phyloP scores from a whole-genome alignment of 768 basidiomycete genomes.

The Rossbeevera mucosa region DNA sequence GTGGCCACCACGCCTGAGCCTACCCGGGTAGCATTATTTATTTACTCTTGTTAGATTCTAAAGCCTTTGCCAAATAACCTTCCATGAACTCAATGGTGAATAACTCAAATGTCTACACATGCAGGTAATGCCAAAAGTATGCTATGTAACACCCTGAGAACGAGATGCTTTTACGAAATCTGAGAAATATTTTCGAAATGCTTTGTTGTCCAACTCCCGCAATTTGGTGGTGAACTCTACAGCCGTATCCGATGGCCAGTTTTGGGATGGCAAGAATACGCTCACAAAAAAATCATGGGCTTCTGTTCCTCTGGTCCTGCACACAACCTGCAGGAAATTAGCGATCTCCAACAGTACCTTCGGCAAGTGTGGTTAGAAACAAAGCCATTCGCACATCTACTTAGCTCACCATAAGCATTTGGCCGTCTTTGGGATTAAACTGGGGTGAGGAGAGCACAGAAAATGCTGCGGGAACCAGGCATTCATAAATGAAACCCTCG shows the following conservation, averaged over 20 bases:
- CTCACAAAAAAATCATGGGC: conserved; percentile 74
- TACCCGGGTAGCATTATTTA: conserved; percentile 17
- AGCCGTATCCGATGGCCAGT: conserved; percentile 77
- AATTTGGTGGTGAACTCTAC: conserved; percentile 75
- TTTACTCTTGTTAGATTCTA: conserved; percentile 32
- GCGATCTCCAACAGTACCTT: conserved; percentile 91
- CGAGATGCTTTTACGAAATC: conserved; percentile 78
- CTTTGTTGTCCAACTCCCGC: conserved; percentile 67
- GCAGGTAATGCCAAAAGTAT: conserved; percentile 8
- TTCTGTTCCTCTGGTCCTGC: conserved; percentile 75
- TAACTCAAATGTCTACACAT: background rate
- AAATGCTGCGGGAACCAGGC: conserved; percentile 78
- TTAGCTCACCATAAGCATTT: conserved; percentile 68
- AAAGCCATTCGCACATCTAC: background rate
- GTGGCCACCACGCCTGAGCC: background rate
- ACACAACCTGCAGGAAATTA: conserved; percentile 73
- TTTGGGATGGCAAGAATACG: conserved; percentile 82
- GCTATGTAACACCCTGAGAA: conserved; percentile 47
- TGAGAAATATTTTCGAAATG: conserved; percentile 82
- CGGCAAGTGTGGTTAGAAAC: background rate
- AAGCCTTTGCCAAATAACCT: conserved; percentile 30
- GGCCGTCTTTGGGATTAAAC: conserved; percentile 87
- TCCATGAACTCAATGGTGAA: background rate
- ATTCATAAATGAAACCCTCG: conserved; percentile 87
- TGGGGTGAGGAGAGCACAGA: conserved; percentile 70